Percentiles rank a stretch among this genome's conserved stretches.
These are phyloP conservation scores for Linum trigynum DNA, from an alignment of 345 rosid genomes.

Conservation along the genomic window DNA sequence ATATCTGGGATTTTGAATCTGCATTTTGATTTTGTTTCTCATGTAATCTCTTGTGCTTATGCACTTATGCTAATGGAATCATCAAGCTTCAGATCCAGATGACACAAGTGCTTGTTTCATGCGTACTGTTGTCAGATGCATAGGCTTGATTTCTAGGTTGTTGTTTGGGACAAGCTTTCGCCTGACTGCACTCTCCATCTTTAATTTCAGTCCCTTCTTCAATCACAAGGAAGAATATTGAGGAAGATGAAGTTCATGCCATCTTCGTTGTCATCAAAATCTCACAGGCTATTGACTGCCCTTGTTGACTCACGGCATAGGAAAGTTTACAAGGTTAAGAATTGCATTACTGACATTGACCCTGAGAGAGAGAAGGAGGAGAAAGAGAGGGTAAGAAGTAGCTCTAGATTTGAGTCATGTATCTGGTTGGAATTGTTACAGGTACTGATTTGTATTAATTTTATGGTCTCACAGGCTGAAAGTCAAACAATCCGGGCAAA, in stretches of 20 bases:
- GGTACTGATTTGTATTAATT: conserved; percentile 8
- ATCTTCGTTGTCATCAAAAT: conserved; percentile 82
- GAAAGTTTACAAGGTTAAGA: conserved; percentile 81
- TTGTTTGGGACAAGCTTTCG: not conserved
- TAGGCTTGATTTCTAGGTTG: not conserved
- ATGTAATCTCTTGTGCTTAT: not conserved
- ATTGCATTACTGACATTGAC: conserved; percentile 93
- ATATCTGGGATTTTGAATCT: not conserved
- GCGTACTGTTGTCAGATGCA: not conserved
- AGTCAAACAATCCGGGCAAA: conserved; percentile 88
- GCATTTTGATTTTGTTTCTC: conserved; percentile 7
- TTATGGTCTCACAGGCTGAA: conserved; percentile 55
- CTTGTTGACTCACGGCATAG: conserved; percentile 90
- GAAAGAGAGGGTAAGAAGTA: conserved; percentile 70
- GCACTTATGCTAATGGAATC: not conserved
- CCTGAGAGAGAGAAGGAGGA: conserved; percentile 99
- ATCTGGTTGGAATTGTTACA: not conserved
- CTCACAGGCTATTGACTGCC: conserved; percentile 87
- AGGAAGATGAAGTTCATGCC: conserved; percentile 96
- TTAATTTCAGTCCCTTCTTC: conserved; percentile 79
- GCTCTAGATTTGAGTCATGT: conserved; percentile 7
- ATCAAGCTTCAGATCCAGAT: not conserved
- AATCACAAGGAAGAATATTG: conserved; percentile 91
- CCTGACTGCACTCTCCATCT: not conserved
- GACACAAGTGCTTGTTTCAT: not conserved